These are phyloP conservation scores for Bipolaris victoriae DNA, from an alignment of 2,329 filamentous ascomycete species.

Conservation along the genomic window DNA sequence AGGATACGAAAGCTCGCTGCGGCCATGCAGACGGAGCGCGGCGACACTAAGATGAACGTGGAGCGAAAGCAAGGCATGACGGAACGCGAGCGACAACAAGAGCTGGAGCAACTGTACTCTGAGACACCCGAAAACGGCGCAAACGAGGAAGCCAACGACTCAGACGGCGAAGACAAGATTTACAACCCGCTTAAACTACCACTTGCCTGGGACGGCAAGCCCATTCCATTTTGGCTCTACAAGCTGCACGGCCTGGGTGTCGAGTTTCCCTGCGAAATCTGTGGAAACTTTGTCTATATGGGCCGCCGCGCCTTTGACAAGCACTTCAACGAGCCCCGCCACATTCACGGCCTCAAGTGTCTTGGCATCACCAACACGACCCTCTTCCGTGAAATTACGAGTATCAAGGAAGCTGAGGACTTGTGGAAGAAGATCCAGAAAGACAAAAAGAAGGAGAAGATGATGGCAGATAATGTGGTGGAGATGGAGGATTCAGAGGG, in stretches of 20 bases:
- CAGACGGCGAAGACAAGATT: conserved; percentile 78
- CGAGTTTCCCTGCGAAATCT: conserved; percentile 95
- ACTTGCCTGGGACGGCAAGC: conserved; percentile 97
- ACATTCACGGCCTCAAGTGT: conserved; percentile 93
- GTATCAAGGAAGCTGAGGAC: conserved; percentile 84
- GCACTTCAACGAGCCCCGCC: conserved; percentile 93
- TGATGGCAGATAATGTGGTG: conserved; percentile 81
- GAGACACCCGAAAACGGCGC: conserved; percentile 62
- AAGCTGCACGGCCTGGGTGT: conserved; percentile 94
- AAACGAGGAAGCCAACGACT: conserved; percentile 69
- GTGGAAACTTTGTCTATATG: conserved; percentile 99
- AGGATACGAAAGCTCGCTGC: conserved; percentile 79
- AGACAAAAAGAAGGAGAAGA: conserved; percentile 78
- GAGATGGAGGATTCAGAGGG: conserved; percentile 99
- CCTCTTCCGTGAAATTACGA: conserved; percentile 91
- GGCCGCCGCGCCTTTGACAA: conserved; percentile 95
- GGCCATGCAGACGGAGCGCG: conserved; percentile 83
- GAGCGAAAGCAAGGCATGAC: conserved; percentile 98
- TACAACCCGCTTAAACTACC: conserved; percentile 98
- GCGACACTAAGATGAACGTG: conserved; percentile 90
- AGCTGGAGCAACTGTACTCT: conserved; percentile 83
- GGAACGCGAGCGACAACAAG: conserved; percentile 90
- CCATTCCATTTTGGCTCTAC: conserved; percentile 98
- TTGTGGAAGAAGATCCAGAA: conserved; percentile 93
- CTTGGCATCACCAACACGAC: conserved; percentile 90